Base-by-base conservation (phyloP, 2,329 filamentous ascomycete species). In the Penicillium janthinellum region DNA sequence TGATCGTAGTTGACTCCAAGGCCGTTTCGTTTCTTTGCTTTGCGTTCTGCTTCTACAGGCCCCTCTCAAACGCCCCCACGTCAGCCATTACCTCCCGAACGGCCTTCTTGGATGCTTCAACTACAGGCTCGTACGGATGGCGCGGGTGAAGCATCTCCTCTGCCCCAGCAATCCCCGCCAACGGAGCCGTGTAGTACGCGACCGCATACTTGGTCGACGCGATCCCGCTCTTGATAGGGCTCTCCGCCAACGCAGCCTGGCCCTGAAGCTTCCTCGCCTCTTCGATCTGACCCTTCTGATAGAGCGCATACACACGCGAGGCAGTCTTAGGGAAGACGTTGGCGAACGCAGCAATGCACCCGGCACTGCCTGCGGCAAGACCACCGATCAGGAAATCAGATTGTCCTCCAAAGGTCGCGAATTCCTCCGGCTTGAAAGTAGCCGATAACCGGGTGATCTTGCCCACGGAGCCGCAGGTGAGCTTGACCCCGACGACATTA, bases 401-500 rank as follows among this genome's bases (percentile, higher is more conserved):
- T 75, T 91, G 88, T 0, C 90, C 90, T 0, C 88, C 88, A 67
- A 86, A 91, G 1, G 86, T 83, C 1, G 87, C 83, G 69, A 92
- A 92, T 11, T 81, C 72, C 1, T 83, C 79, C 0, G 82, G 73
- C 0, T 81, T 73, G 59, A 89, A 79, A 28, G 76, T 76, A 25
- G 81, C 81, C 0, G 81, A 77, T 3, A 86, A 72, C 4, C 84
- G 79, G 10, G 83, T 83, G 64, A 85, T 83, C 74, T 87, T 86
- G 41, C 81, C 85, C 22, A 86, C 84, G 48, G 80, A 82, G 0
- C 79, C 86, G 73, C 87, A 89, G 12, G 86, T 88, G 59, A 89
- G 77, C 71, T 88, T 88, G 14, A 87, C 84, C 35, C 85, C 86
- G 22, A 88, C 85, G 44, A 88, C 81, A 59, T 85, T 86, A 15